Percentiles rank a stretch among this genome's conserved stretches.
phyloP scores from a whole-genome alignment of 106 monocot genomes.

The Amphibolis antarctica region DNA sequence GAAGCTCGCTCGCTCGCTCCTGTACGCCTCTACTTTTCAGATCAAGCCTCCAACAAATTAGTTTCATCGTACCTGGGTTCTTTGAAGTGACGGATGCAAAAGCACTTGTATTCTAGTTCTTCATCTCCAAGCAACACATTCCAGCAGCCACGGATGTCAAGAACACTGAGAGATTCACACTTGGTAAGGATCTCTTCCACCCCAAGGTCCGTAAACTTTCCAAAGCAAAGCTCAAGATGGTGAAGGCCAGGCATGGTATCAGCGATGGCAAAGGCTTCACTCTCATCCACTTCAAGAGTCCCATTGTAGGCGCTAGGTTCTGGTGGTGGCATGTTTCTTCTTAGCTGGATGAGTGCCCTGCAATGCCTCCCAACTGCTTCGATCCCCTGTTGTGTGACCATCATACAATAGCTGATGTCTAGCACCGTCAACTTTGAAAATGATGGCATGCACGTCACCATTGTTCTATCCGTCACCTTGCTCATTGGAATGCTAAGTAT shows the following conservation, averaged over 20 bases:
- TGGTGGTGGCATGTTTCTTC: slow-evolving; percentile 40
- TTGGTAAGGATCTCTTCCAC: slow-evolving; percentile 31
- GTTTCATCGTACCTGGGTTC: slow-evolving; percentile 25
- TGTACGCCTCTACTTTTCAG: not conserved
- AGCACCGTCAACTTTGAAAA: slow-evolving; percentile 20
- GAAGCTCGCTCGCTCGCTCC: too few relatives aligned
- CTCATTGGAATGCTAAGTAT: slow-evolving; percentile 55
- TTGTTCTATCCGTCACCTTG: slow-evolving; percentile 20
- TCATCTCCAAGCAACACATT: slow-evolving; percentile 30
- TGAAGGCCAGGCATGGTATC: slow-evolving; percentile 31
- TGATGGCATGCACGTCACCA: slow-evolving; percentile 13
- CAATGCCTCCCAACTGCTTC: slow-evolving; percentile 33
- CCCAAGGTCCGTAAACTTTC: slow-evolving; percentile 30
- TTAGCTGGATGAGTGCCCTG: slow-evolving; percentile 28
- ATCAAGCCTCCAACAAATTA: not conserved
- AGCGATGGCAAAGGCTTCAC: slow-evolving; percentile 34
- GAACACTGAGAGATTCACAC: slow-evolving; percentile 19
- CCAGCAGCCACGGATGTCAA: slow-evolving; percentile 58
- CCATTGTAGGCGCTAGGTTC: not conserved
- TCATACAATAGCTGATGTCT: slow-evolving; percentile 49
- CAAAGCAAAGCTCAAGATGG: slow-evolving; percentile 45
- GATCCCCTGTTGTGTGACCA: slow-evolving; percentile 39
- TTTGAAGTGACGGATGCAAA: slow-evolving; percentile 17
- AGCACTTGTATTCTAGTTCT: slow-evolving; percentile 24
- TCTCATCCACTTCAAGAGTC: slow-evolving; percentile 16